Base-by-base conservation (phyloP, 139 green algal species). In the Protoeuglena noctilucae region DNA sequence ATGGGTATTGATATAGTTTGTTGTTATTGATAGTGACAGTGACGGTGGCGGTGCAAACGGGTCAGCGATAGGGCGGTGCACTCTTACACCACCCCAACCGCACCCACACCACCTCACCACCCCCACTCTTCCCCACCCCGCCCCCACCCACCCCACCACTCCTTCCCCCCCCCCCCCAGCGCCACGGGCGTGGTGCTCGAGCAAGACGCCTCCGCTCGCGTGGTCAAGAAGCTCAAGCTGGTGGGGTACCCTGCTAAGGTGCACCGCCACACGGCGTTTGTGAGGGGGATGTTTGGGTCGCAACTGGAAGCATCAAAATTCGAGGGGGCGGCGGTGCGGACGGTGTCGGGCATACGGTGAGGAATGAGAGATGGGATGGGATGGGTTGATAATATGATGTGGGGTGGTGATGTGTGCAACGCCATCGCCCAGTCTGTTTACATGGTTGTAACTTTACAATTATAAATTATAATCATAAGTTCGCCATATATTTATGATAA, bases 201-300 rank as follows among this genome's bases (percentile, higher is more conserved):
- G 63, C 70, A 93, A 63, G 87, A 96, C 51, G 77, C 86, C 2
- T 67, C 72, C 1, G 53, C 67, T n/a, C 25, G 51, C 24, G 48
- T 94, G 9, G 75, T 94, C 49, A 96, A 96, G 70, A 96, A 96
- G 76, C 78, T 96, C 23, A 96, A 96, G 80, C 81, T 96, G 56
- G 83, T 93, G 48, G 31, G 70, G 24, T 30, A 48, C 3, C 46
- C 51, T 14, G 3, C 4, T 19, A 58, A 62, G 59, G 76, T 91
- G 46, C 63, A 79, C 50, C 75, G 76, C 29, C 79, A 95, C 79
- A 97, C 85, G 0, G 88, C 86, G 12, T 98, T 96, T 63, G 59
- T 98, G 9, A 66, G 68, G 26, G 85, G 81, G 63, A 94, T 97
- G 88, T 97, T 97, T 77, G 93, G 75, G 62, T 81, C 58, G 41